Conservation (phyloP, 202 grass and related monocot genomes). For the Carex sylvatica region DNA sequence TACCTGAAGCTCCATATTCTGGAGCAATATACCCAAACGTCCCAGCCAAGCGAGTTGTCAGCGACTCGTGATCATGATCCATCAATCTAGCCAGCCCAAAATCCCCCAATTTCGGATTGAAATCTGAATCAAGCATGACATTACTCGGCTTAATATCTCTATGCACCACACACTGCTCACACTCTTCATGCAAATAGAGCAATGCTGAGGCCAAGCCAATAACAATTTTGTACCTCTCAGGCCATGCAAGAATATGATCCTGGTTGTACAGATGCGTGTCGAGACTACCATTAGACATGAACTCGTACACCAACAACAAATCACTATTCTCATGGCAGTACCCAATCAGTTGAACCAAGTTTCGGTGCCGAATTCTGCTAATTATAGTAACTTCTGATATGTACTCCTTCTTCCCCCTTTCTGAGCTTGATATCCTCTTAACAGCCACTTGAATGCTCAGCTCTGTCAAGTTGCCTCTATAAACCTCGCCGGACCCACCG, state of each 20-base stretch:
- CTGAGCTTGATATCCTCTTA: conserved; percentile 65
- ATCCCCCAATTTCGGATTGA: conserved; percentile 39
- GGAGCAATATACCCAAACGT: conserved; percentile 54
- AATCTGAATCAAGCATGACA: conserved; percentile 34
- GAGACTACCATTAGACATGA: conserved; percentile 77
- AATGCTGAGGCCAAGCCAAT: conserved; percentile 38
- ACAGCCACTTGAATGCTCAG: conserved; percentile 54
- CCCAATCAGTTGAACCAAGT: conserved; percentile 71
- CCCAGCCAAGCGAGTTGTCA: conserved; percentile 43
- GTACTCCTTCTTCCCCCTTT: conserved; percentile 82
- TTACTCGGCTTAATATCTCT: conserved; percentile 49
- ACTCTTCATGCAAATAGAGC: conserved; percentile 44
- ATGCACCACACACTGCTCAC: conserved; percentile 42
- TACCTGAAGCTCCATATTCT: conserved; percentile 39
- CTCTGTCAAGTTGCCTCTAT: conserved; percentile 59
- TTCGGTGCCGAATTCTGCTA: conserved; percentile 58
- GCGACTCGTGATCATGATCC: conserved; percentile 36
- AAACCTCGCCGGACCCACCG: conserved; percentile 73
- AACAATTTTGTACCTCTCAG: conserved; percentile 34
- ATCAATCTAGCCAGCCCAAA: conserved; percentile 46
- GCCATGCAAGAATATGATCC: conserved; percentile 43
- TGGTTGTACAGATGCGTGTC: conserved; percentile 53
- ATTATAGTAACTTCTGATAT: conserved; percentile 84
- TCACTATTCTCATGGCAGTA: conserved; percentile 71
- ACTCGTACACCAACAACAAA: conserved; percentile 71